Conservation (phyloP, 2,329 filamentous ascomycete genomes). For the Periconia digitata region DNA sequence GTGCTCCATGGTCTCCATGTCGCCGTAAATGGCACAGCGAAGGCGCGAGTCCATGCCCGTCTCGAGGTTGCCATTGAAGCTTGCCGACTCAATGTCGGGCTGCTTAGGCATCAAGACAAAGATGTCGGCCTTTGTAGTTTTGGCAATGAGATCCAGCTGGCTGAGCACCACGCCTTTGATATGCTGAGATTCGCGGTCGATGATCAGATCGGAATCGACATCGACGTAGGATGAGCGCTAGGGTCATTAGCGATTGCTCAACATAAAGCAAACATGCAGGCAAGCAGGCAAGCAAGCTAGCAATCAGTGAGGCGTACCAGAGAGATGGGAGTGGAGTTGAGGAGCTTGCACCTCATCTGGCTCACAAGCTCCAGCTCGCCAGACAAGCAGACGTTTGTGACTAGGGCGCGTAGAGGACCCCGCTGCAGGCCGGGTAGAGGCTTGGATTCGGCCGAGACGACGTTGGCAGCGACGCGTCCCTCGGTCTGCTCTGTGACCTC, state of each 20-base stretch:
- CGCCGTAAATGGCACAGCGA: constrained; percentile 91
- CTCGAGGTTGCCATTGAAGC: constrained; percentile 71
- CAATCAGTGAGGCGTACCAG: constrained; percentile 64
- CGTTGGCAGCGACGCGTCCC: constrained; percentile 74
- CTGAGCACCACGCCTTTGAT: constrained; percentile 76
- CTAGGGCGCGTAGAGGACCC: constrained; percentile 52
- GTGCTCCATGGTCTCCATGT: constrained; percentile 92
- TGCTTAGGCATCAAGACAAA: constrained; percentile 92
- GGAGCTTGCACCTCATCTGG: constrained; percentile 83
- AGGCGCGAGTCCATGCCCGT: constrained; percentile 84
- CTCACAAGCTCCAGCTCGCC: constrained; percentile 85
- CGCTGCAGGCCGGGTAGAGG: constrained; percentile 55
- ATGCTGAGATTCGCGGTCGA: constrained; percentile 68
- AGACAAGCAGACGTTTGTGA: constrained; percentile 87
- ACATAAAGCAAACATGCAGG: constrained; percentile 16
- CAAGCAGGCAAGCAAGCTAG: neutral
- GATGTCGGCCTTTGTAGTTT: constrained; percentile 91
- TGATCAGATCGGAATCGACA: constrained; percentile 86
- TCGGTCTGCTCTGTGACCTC: constrained; percentile 70
- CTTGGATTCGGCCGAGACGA: constrained; percentile 79
- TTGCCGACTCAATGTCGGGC: constrained; percentile 75
- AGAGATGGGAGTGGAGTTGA: constrained; percentile 90
- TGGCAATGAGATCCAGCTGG: constrained; percentile 83
- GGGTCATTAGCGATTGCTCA: constrained; percentile 16
- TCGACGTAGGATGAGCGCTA: constrained; percentile 93